Conservation (phyloP, 257 asterid genomes). For the Solanum neorickii region DNA sequence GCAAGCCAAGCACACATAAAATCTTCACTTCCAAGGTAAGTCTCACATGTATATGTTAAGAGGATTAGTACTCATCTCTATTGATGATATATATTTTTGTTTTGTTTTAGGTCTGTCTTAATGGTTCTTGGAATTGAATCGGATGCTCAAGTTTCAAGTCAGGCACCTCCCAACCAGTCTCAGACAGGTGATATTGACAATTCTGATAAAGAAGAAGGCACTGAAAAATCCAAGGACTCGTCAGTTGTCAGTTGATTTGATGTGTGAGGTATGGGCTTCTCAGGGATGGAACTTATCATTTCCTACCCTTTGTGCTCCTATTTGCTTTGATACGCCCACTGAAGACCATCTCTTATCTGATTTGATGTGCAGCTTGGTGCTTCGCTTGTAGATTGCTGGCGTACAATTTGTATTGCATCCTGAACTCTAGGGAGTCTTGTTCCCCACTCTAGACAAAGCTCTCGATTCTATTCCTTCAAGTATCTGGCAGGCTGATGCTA, state of each 20-base stretch:
- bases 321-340: background rate
- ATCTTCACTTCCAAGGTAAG: slow-evolving; percentile 85
- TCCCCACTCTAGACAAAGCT: background rate
- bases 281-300: background rate
- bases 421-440: background rate
- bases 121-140: slow-evolving; percentile 68
- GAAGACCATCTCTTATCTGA: background rate
- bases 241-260: slow-evolving; percentile 22
- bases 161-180: slow-evolving; percentile 6
- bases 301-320: background rate
- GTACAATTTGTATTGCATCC: background rate
- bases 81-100: background rate
- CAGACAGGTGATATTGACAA: slow-evolving; percentile 40
- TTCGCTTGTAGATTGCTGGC: background rate
- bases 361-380: background rate
- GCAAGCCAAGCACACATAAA: slow-evolving; percentile 75
- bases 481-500: background rate
- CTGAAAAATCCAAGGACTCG: slow-evolving; percentile 59
- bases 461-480: background rate
- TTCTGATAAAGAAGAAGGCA: slow-evolving; percentile 42
- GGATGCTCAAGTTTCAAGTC: slow-evolving; percentile 1
- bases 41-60: background rate
- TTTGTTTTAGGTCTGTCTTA: slow-evolving; percentile 47
- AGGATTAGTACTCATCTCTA: background rate
- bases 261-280: background rate